Base-by-base conservation (phyloP, 2,329 filamentous ascomycete genomes). In the Pyricularia sp. region DNA sequence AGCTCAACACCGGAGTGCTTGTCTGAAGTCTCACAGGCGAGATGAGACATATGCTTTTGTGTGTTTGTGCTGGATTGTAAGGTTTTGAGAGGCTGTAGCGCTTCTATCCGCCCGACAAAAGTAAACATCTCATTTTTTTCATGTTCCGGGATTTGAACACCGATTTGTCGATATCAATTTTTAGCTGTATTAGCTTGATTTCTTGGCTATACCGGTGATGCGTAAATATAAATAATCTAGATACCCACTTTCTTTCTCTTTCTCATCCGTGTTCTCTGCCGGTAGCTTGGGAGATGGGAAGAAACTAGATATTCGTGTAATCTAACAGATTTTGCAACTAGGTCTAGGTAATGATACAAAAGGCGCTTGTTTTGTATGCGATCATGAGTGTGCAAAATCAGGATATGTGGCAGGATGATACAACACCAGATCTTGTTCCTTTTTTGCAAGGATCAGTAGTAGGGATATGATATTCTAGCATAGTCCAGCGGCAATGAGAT, bases 1-100 rank as follows among this genome's bases (percentile, higher is more conserved):
- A 87, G 71, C 77, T 85, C 25, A 85, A 85, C 70, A 76, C 77
- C 6, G 78, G 78, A 20, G 68, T 69, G n/a, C 68, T 69, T 26
- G 69, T 73, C 65, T 89, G 50, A 66, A 28, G 12, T 6, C 5
- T 64, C 12, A 26, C 58, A 17, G 25, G 23, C 5, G 25, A 26
- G 3, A n/a, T 61, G 58, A 26, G 17, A 26, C n/a, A 61, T 1
- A 2, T 59, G 36, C 36, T 42, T 33, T 33, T 42, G 36, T 42
- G 17, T 42, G 36, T 14, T 42, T 42, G 12, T 59, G 55, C 23
- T 25, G 55, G 55, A 9, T 23, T 33, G 31, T 33, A 33, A 2
- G 10, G 4, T 33, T 33, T 4, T 10, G 31, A 9, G 4, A 33
- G 31, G 10, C 31, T 33, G 31, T 9, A 36, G 33, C 33, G 12